Evolutionary conservation across 768 basidiomycete species (phyloP).

Genomic region (Pleurotus giganteus): DNA sequence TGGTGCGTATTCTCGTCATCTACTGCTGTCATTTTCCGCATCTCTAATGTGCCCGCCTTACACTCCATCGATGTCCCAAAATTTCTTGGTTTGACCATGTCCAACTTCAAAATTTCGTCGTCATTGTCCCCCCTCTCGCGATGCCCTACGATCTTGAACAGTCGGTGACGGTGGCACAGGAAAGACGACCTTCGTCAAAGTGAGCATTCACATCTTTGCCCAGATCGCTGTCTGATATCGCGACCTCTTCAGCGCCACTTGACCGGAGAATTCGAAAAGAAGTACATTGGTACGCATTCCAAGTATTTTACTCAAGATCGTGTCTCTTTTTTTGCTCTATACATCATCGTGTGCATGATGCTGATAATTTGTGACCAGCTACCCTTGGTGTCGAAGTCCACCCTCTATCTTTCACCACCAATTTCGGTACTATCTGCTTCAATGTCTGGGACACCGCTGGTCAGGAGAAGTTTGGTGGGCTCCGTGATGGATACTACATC

Average conservation of each 20-base stretch:
- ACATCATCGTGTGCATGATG: conserved; percentile 12
- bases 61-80: conserved; percentile 53
- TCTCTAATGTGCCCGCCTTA: conserved; percentile 23
- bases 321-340: conserved; percentile 15
- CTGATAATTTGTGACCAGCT: conserved; percentile 48
- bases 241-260: conserved; percentile 74
- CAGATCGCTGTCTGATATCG: conserved; percentile 61
- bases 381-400: conserved; percentile 99
- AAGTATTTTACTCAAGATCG: conserved; percentile 11
- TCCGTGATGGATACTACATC: conserved; percentile 95
- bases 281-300: conserved; percentile 85
- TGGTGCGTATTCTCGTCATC: conserved; percentile 51
- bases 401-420: conserved; percentile 93
- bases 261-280: conserved; percentile 99
- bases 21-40: conserved; percentile 22
- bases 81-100: conserved; percentile 23
- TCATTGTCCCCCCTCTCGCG: conserved; percentile 18
- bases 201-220: conserved; percentile 29
- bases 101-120: conserved; percentile 16
- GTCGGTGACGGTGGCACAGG: conserved; percentile 97
- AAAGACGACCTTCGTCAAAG: conserved; percentile 99
- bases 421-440: conserved; percentile 98
- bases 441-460: conserved; percentile 99
- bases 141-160: conserved; percentile 31
- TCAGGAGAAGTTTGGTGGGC: conserved; percentile 99